phyloP scores from a whole-genome alignment of 2,329 filamentous ascomycete species.

The Fusarium sp. region DNA sequence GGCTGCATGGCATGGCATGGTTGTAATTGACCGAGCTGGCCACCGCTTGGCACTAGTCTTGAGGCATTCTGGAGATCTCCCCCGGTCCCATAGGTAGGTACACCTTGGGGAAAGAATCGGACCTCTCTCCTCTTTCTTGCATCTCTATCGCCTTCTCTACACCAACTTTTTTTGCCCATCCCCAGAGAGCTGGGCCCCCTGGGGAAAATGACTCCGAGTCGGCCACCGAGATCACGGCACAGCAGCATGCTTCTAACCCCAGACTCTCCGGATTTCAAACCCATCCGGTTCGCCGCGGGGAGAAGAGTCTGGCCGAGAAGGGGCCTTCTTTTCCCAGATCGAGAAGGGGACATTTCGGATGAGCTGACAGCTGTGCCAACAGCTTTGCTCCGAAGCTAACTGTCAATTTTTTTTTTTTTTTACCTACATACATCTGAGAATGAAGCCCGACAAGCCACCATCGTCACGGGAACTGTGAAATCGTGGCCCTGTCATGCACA shows the following conservation, averaged over 20 bases:
- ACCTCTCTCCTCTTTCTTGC: slow-evolving; percentile 6
- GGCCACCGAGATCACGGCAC: slow-evolving; percentile 35
- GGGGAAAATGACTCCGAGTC: slow-evolving; percentile 39
- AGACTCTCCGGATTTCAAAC: slow-evolving; percentile 34
- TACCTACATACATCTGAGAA: not conserved
- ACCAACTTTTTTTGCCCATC: not conserved
- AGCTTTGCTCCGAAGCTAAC: not conserved
- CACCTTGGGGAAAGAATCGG: slow-evolving; percentile 14
- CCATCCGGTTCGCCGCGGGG: slow-evolving; percentile 18
- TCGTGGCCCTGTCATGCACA: slow-evolving; percentile 41
- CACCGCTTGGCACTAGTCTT: slow-evolving; percentile 20
- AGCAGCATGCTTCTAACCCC: slow-evolving; percentile 26
- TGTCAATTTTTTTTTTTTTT: not conserved
- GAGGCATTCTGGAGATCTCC: slow-evolving; percentile 4
- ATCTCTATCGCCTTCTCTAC: not conserved
- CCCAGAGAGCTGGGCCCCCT: slow-evolving; percentile 28
- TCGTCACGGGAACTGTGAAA: slow-evolving; percentile 39
- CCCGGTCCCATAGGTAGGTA: not conserved
- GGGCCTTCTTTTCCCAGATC: not conserved
- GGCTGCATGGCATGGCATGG: slow-evolving; percentile 41
- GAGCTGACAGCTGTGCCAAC: not conserved
- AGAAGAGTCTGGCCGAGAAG: slow-evolving; percentile 27
- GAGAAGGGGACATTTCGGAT: not conserved
- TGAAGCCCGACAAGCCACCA: slow-evolving; percentile 1
- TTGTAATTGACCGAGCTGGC: slow-evolving; percentile 47